phyloP scores from a whole-genome alignment of 345 rosid genomes.

The Dimocarpus longan region DNA sequence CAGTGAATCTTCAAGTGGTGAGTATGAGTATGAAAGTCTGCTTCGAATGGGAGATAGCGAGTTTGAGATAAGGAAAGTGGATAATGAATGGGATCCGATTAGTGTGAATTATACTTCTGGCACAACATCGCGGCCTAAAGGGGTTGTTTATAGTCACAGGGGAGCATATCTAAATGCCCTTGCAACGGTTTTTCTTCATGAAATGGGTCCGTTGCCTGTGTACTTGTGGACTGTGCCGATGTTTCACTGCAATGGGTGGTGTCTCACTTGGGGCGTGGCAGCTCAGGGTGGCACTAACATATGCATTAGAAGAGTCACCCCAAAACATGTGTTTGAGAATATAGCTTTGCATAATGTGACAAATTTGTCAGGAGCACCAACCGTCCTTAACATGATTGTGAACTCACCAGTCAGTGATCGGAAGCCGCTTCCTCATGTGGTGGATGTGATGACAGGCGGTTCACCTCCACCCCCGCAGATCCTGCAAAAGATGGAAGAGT shows the following conservation, averaged over 20 bases:
- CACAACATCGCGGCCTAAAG: constrained; percentile 83
- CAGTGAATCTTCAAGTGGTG: constrained; percentile 3
- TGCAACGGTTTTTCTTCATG: constrained; percentile 57
- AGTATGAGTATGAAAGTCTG: constrained; percentile 53
- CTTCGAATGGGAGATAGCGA: constrained; percentile 40
- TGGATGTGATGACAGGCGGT: constrained; percentile 64
- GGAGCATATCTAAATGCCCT: constrained; percentile 85
- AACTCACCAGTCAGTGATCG: constrained; percentile 44
- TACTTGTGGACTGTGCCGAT: constrained; percentile 93
- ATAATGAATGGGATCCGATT: constrained; percentile 78
- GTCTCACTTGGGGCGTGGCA: constrained; percentile 82
- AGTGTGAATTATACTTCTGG: constrained; percentile 86
- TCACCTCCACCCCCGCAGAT: constrained; percentile 67
- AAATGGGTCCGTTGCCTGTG: constrained; percentile 52
- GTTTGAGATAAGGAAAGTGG: constrained; percentile 52
- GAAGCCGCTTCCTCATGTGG: constrained; percentile 50
- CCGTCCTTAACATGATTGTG: constrained; percentile 77
- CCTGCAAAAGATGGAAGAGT: constrained; percentile 58
- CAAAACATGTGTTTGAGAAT: constrained; percentile 57
- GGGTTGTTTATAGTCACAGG: constrained; percentile 84
- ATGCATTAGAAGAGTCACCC: constrained; percentile 63
- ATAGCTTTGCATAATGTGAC: constrained; percentile 62
- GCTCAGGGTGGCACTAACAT: constrained; percentile 86
- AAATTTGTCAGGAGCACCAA: constrained; percentile 88
- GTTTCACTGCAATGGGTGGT: constrained; percentile 97